These are phyloP conservation scores for Galium porrigens DNA, from an alignment of 305 asterid species.

Conservation along the genomic window DNA sequence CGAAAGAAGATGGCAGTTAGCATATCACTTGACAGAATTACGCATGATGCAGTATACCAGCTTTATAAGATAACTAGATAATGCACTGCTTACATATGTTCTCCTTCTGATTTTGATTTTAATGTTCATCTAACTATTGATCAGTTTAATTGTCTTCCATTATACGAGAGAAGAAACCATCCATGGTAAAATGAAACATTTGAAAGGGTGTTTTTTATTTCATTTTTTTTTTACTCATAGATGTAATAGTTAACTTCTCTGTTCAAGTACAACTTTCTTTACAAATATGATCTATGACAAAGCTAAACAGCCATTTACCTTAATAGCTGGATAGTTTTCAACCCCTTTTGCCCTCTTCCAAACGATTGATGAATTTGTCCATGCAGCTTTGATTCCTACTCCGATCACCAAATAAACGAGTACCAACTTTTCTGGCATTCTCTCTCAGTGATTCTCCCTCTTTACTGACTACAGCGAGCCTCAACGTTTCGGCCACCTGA, in stretches of 20 bases:
- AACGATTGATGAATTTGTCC: slow-evolving; percentile 16
- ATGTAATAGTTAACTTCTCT: too few species aligned
- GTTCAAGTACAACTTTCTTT: too few species aligned
- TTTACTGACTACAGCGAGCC: slow-evolving; percentile 19
- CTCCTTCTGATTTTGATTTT: not conserved
- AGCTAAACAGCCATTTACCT: not conserved
- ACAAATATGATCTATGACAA: not conserved
- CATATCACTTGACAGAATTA: not conserved
- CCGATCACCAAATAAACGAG: slow-evolving; percentile 18
- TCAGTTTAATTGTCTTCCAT: too few species aligned
- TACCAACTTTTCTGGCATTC: slow-evolving; percentile 18
- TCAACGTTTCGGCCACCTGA: slow-evolving; percentile 22
- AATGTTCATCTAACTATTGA: not conserved
- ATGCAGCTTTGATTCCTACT: slow-evolving; percentile 11
- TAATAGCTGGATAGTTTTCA: not conserved
- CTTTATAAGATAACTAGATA: not conserved
- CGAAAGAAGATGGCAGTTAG: not conserved
- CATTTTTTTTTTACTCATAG: too few species aligned
- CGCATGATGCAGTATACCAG: not conserved
- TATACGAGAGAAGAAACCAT: too few species aligned
- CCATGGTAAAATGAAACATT: too few species aligned
- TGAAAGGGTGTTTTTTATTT: too few species aligned
- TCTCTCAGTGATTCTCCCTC: slow-evolving; percentile 20
- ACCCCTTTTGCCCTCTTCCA: slow-evolving; percentile 9
- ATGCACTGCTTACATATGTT: not conserved